These are phyloP conservation scores for Simmondsia chinensis DNA, from an alignment of 148 eudicot genomes.

Conservation along the genomic window DNA sequence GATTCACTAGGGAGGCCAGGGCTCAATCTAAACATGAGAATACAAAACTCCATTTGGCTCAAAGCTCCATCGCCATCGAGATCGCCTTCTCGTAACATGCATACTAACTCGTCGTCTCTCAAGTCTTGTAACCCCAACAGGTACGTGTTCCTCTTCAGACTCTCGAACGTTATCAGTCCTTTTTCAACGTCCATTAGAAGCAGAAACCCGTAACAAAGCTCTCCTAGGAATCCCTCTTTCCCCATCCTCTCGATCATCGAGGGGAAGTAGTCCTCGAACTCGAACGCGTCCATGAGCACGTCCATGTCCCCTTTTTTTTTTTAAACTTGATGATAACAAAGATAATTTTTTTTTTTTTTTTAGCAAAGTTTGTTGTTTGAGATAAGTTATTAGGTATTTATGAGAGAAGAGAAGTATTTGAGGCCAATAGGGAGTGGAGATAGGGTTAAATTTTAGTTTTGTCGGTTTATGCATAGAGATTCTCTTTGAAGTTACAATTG, in stretches of 20 bases:
- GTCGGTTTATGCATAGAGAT: too few relatives aligned
- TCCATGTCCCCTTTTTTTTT: too few relatives aligned
- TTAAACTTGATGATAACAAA: too few relatives aligned
- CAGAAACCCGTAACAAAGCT: slow-evolving; percentile 40
- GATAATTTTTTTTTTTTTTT: too few relatives aligned
- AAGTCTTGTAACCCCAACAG: slow-evolving; percentile 31
- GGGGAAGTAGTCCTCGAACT: slow-evolving; percentile 40
- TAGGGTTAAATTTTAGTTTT: too few relatives aligned
- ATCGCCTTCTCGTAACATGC: slow-evolving; percentile 43
- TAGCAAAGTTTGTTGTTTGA: too few relatives aligned
- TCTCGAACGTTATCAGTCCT: slow-evolving; percentile 37
- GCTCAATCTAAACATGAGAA: slow-evolving; percentile 43
- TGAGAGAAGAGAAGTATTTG: too few relatives aligned
- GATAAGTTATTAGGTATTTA: too few relatives aligned
- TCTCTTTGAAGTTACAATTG: too few relatives aligned
- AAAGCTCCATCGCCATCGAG: slow-evolving; percentile 41
- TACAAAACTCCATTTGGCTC: slow-evolving; percentile 38
- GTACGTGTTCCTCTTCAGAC: slow-evolving; percentile 39
- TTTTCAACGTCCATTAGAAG: slow-evolving; percentile 30
- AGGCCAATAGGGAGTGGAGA: too few relatives aligned
- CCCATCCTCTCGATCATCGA: slow-evolving; percentile 35
- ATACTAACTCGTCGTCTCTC: slow-evolving; percentile 28
- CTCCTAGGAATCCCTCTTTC: slow-evolving; percentile 27
- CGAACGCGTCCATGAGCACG: too few relatives aligned
- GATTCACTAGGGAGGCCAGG: slow-evolving; percentile 42